Base-by-base conservation (phyloP, 1,139 yeast genomes). In the Pichia sp. region DNA sequence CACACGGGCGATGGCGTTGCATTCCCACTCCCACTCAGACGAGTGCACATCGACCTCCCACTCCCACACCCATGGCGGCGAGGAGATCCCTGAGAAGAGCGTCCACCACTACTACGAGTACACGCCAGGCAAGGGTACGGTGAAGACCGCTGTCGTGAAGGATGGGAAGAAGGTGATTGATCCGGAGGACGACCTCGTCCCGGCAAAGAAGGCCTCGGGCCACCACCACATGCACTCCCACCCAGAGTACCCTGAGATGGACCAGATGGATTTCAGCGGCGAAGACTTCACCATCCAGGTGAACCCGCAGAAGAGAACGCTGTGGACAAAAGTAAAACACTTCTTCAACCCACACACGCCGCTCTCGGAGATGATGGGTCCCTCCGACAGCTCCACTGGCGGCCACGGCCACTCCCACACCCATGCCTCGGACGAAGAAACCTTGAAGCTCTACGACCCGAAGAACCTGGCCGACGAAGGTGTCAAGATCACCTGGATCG, bases 401-500 rank as follows among this genome's bases (percentile, higher is more conserved):
- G 26, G 25, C 8, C 75, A 72, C 55, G 58, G 67, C 3, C 74
- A 75, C 53, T 54, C 68, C 4, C 75, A 73, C 53, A 54, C 68
- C 1, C 73, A 68, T 51, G 58, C 61, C 13, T 3, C 57, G 18
- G 64, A 60, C 48, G 61, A 63, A 1, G 68, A 62, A 39, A 56
- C 67, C 10, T 43, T 60, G 25, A 60, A 65, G 49, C 54, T 66
- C n/a, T 65, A 64, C 51, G 73, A 72, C 54, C 63, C 72, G 25
- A 70, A 71, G 49, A 70, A 74, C 48, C 67, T 76, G 51, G 70
- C 72, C 26, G 88, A 89, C 66, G 96, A 96, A 1, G 97, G 96
- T 7, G 96, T 90, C 18, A 76, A 95, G 58, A 90, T 93, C 62
- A 93, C 99, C 1, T 86, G 96, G 89, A 74, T 91, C 48, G 99